Base-by-base conservation (phyloP, 805 yeast species). In the Lipomyces lipofer region DNA sequence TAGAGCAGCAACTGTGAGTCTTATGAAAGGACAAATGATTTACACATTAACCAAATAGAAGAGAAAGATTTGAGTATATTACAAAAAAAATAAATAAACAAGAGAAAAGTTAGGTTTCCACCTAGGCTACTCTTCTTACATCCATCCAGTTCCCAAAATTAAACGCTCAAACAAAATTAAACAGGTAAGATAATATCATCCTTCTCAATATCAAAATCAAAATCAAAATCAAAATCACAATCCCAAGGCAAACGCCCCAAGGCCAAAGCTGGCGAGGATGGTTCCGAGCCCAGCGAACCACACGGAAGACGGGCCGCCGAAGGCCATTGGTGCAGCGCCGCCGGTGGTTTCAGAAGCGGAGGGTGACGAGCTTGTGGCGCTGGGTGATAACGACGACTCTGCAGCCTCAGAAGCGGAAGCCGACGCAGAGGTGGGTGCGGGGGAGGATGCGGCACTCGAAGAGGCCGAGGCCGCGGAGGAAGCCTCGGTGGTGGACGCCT, bases 201-300 rank as follows among this genome's bases (percentile, higher is more conserved):
- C n/a, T n/a, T n/a, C n/a, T n/a, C n/a, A n/a, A n/a, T n/a, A n/a
- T n/a, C n/a, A n/a, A n/a, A n/a, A n/a, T n/a, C n/a, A n/a, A n/a
- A n/a, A n/a, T n/a, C n/a, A n/a, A n/a, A n/a, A n/a, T n/a, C n/a
- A n/a, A n/a, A n/a, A n/a, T 42, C 22, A 42, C 12, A 15, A 42
- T 13, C 46, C 46, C 28, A 52, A 40, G 24, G 57, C 43, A 21
- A 46, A 39, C 8, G 35, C 38, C 21, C 60, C 61, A 32, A 43
- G 40, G 19, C 39, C 48, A 25, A 50, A 49, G 46, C 47, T 27
- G n/a, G 52, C 56, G 36, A 30, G 43, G 27, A 57, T 43, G 27
- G 39, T 48, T 21, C 59, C 54, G 10, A 42, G 5, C 47, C 38
- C 27, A 12, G 51, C 54, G 36, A 27, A 39, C 22, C 47, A 7